These are phyloP conservation scores for Stereocaulon alpinum DNA, from an alignment of 495 filamentous ascomycete species.

Conservation along the genomic window DNA sequence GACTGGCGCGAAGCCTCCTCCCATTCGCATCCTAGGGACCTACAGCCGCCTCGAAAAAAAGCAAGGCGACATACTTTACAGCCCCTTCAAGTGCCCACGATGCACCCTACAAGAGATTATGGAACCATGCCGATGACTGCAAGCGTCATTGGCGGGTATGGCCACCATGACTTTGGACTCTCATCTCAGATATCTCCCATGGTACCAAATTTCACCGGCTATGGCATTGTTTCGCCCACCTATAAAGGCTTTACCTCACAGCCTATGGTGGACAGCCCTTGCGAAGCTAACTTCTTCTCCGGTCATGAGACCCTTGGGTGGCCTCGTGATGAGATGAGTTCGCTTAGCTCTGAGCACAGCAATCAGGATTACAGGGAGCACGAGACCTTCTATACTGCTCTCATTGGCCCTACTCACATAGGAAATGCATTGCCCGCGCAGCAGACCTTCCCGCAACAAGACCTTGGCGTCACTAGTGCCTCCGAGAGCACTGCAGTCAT, in stretches of 20 bases:
- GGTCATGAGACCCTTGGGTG: conserved; percentile 17
- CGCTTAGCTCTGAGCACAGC: conserved; percentile 29
- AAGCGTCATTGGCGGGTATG: conserved; percentile 34
- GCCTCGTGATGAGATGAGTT: conserved; percentile 27
- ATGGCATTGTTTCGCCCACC: conserved; percentile 17
- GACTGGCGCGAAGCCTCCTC: conserved; percentile 17
- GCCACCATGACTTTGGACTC: conserved; percentile 34
- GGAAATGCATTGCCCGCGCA: conserved; percentile 17
- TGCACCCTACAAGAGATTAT: conserved; percentile 28
- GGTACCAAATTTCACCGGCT: conserved; percentile 19
- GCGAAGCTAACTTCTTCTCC: conserved; percentile 16
- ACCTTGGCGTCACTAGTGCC: conserved; percentile 13
- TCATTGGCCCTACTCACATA: conserved; percentile 11
- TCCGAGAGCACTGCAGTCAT: conserved; percentile 14
- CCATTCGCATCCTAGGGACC: conserved; percentile 4
- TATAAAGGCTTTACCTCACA: conserved; percentile 15
- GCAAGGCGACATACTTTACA: conserved; percentile 27
- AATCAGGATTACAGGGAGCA: conserved; percentile 24
- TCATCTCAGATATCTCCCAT: conserved; percentile 33
- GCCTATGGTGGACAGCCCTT: conserved; percentile 10
- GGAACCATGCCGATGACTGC: conserved; percentile 32
- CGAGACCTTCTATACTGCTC: conserved; percentile 19
- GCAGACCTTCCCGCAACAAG: conserved; percentile 12
- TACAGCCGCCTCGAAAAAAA: conserved; percentile 15
- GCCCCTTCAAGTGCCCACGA: conserved; percentile 31